Base-by-base conservation (phyloP, 371 early-diverging fungal species). In the Zychaea mexicana region DNA sequence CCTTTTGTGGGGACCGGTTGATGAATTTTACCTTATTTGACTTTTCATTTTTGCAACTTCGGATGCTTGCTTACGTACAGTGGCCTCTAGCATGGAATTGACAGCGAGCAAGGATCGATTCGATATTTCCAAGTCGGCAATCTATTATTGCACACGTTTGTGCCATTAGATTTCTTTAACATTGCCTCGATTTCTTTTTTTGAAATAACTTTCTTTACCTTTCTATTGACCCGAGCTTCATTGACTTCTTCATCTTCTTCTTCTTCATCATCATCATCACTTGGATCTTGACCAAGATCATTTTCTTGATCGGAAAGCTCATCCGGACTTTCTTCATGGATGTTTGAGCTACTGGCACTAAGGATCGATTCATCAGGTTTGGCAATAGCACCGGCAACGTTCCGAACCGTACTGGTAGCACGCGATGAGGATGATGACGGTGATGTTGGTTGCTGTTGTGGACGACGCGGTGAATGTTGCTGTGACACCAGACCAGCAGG, bases 111-210 rank as follows among this genome's bases (percentile, higher is more conserved):
- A 62, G 30, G 79, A 81, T 31, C 73, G 68, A 22, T 79, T 77
- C 17, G 83, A 79, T 46, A 81, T 73, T 65, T 83, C 83, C 52
- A 83, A 68, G 71, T 83, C 83, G 30, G 69, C 78, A 62, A 83
- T 80, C 83, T 83, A 31, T 59, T 31, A n/a, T 55, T 27, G 32
- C 1, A 10, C 22, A 46, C 30, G 39, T 62, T 59, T 52, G 42
- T 22, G 3, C 19, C n/a, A 17, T 45, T 13, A 15, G 12, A 42
- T 10, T 52, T 32, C 19, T 45, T 30, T 33, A 8, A 26, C 46
- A 22, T 31, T 33, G 46, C 30, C 13, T 52, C 19, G 30, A 9
- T 10, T 39, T 64, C 65, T 71, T 7, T 38, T 22, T 24, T 31
- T 8, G 49, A 32, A 17, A 0, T 31, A 8, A 2, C 19, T 4